phyloP scores from a whole-genome alignment of 495 filamentous ascomycete species.

The Lepidopterella palustris region DNA sequence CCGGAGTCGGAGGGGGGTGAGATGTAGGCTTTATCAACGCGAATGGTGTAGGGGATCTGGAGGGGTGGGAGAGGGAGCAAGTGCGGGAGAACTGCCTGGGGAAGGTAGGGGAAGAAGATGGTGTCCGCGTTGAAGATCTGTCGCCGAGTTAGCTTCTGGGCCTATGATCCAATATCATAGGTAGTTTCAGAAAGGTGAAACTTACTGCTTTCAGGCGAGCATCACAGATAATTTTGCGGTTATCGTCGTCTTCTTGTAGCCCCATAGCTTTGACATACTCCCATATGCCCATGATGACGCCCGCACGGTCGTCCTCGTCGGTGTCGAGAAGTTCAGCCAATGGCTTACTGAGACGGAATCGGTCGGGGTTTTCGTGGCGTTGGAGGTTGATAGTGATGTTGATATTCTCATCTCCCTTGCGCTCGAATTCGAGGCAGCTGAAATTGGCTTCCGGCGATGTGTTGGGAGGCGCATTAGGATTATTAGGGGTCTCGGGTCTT shows the following conservation, averaged over 20 bases:
- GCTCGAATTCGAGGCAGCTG: constrained; percentile 84
- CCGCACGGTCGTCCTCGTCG: constrained; percentile 76
- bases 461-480: constrained; percentile 18
- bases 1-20: constrained; percentile 43
- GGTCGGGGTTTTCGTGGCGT: constrained; percentile 78
- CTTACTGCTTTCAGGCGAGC: constrained; percentile 67
- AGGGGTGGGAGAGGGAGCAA: constrained; percentile 74
- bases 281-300: constrained; percentile 85
- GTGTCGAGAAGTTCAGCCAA: constrained; percentile 83
- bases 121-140: constrained; percentile 74
- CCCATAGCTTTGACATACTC: constrained; percentile 85
- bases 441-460: constrained; percentile 59
- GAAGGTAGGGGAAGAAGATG: constrained; percentile 84
- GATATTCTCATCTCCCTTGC: constrained; percentile 83
- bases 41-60: constrained; percentile 85
- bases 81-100: constrained; percentile 66
- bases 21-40: constrained; percentile 74
- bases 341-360: constrained; percentile 67
- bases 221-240: constrained; percentile 84
- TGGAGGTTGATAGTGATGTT: constrained; percentile 86
- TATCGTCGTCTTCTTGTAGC: constrained; percentile 89
- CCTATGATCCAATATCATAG: neutral
- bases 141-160: neutral
- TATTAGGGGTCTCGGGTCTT: constrained; percentile 47
- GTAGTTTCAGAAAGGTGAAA: neutral